phyloP scores from a whole-genome alignment of 805 yeast genomes.

The Metschnikowia henanensis region DNA sequence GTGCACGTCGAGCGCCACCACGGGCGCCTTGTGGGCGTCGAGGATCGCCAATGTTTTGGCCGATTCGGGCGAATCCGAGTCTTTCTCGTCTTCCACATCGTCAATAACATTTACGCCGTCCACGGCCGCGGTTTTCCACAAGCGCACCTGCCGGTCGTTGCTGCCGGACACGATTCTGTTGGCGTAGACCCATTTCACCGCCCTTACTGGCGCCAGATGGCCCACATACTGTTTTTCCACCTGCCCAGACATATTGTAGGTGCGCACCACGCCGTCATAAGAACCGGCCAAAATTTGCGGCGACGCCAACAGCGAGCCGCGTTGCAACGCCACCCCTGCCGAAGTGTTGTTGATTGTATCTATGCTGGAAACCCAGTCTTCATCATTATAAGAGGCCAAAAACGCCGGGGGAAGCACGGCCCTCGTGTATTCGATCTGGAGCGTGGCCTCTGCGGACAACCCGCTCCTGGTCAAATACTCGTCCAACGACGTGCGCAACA shows the following conservation, averaged over 20 bases:
- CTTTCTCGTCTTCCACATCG: conserved; percentile 30
- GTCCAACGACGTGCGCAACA: conserved; percentile 75
- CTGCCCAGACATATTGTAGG: conserved; percentile 80
- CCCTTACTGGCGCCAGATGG: conserved; percentile 83
- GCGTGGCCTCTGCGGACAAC: conserved; percentile 74
- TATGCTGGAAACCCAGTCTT: conserved; percentile 92
- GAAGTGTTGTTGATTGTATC: conserved; percentile 46
- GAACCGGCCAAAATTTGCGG: conserved; percentile 81
- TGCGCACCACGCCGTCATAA: conserved; percentile 91
- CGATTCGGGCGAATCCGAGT: conserved; percentile 41
- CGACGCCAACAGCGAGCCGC: conserved; percentile 28
- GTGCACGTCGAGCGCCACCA: conserved; percentile 71
- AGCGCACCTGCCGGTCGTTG: conserved; percentile 82
- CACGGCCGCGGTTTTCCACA: conserved; percentile 70
- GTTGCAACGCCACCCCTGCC: conserved; percentile 20
- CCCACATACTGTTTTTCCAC: conserved; percentile 82
- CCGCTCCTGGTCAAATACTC: conserved; percentile 78
- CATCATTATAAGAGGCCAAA: conserved; percentile 83
- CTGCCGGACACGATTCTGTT: conserved; percentile 82
- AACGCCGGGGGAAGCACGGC: conserved; percentile 94
- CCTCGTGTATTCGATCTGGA: conserved; percentile 86
- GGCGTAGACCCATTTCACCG: conserved; percentile 76
- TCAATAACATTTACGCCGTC: conserved; percentile 30
- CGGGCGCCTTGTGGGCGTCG: conserved; percentile 88
- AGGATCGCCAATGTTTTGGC: conserved; percentile 82